Base-by-base conservation (phyloP, 2,329 filamentous ascomycete species). In the Sporothrix pallida region DNA sequence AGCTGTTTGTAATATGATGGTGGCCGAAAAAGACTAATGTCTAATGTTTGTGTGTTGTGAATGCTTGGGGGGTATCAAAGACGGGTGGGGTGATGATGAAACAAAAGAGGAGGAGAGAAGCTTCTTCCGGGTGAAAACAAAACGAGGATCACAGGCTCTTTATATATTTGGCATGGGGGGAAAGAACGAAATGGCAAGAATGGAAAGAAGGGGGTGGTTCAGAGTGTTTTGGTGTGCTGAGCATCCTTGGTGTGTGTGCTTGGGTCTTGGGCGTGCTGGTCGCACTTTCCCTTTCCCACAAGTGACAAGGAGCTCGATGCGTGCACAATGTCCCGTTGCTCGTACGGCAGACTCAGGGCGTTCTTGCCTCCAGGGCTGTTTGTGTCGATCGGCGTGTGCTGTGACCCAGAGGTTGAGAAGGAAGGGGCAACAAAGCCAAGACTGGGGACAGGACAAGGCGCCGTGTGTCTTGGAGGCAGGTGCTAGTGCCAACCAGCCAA, bases 371-470 rank as follows among this genome's bases (percentile, higher is more conserved):
- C 23, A 26, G 23, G 31, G 31, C 31, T 37, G 31, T 37, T 37
- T 37, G 31, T 37, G 31, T 37, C 7, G 4, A 37, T 37, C 31
- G 31, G 31, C 31, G 31, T 37, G 31, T 37, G 5, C 62, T 46
- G n/a, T n/a, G 58, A 42, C 37, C 62, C 37, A 20, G 31, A 15
- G 37, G 23, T 17, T 7, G 48, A 56, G 52, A 56, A 56, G 20
- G 68, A 70, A 70, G 68, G 68, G 68, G 50, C 68, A 46, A 70
- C 50, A 58, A 67, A 46, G 42, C 62, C 42, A 67, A 67, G 62
- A n/a, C 62, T 65, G 62, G 62, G 58, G 37, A 26, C 37, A 17
- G 37, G 60, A 42, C 63, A 68, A 48, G 68, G n/a, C 37, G 42
- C 62, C 63, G 63, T 12, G 48, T 9, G 63, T 46, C 42, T 48